Conservation (phyloP, 129 eudicot genomes). For the Tagetes patula region DNA sequence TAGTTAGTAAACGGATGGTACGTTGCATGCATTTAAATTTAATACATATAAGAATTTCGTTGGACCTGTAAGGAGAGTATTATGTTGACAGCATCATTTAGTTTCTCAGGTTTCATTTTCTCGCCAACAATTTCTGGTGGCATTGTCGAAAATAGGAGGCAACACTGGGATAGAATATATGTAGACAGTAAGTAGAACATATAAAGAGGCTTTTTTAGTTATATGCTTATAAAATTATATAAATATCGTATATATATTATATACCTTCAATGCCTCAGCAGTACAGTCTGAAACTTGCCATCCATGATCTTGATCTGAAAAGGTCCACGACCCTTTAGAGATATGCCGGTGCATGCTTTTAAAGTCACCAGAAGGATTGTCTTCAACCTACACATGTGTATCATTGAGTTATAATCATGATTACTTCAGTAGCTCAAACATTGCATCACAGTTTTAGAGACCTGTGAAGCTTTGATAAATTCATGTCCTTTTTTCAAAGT, state of each 20-base stretch:
- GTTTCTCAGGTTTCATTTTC: slow-evolving; percentile 48
- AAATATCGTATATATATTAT: slow-evolving; percentile 24
- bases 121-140: slow-evolving; percentile 85
- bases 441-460: slow-evolving; percentile 13
- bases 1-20: not conserved
- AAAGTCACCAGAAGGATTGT: slow-evolving; percentile 87
- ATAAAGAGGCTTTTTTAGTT: not conserved
- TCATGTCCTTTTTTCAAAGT: slow-evolving; percentile 74
- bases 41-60: not conserved
- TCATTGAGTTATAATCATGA: not conserved
- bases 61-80: slow-evolving; percentile 80
- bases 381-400: slow-evolving; percentile 52
- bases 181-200: slow-evolving; percentile 1
- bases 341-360: slow-evolving; percentile 81
- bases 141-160: slow-evolving; percentile 71
- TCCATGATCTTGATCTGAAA: slow-evolving; percentile 94
- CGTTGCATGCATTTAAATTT: not conserved
- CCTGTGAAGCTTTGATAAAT: slow-evolving; percentile 87
- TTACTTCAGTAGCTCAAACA: not conserved
- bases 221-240: slow-evolving; percentile 14
- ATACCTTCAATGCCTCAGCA: slow-evolving; percentile 83
- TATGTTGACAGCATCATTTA: slow-evolving; percentile 70
- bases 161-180: slow-evolving; percentile 45
- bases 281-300: slow-evolving; percentile 98
- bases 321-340: slow-evolving; percentile 92